Evolutionary conservation across 75 land plant genomes (phyloP).

Genomic region (Cryptomeria japonica): DNA sequence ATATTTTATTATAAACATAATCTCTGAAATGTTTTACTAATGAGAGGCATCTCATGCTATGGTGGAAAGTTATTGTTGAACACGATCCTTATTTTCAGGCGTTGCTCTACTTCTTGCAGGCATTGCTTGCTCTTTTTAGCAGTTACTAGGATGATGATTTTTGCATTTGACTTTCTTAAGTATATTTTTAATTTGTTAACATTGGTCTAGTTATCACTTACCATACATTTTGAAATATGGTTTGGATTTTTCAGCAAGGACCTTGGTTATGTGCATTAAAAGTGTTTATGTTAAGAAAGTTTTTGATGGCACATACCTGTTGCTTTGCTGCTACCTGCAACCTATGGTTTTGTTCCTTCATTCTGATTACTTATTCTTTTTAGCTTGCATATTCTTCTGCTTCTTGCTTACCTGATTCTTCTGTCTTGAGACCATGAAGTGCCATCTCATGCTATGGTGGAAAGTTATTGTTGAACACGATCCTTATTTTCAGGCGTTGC

Average conservation of each 20-base stretch:
- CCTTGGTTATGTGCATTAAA: background rate
- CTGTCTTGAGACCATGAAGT: too few species aligned
- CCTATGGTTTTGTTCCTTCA: too few species aligned
- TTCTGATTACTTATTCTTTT: too few species aligned
- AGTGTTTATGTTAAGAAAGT: background rate
- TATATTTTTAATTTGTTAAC: background rate
- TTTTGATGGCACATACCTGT: background rate
- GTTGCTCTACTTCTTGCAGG: background rate
- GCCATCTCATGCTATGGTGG: background rate
- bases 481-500: background rate
- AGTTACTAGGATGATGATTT: background rate
- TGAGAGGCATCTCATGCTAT: background rate
- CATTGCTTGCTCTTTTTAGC: background rate
- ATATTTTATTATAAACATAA: too few species aligned
- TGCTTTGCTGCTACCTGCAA: background rate
- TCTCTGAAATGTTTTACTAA: background rate
- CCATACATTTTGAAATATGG: background rate
- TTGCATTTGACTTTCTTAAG: background rate
- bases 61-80: background rate
- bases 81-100: background rate
- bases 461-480: background rate
- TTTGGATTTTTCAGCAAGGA: background rate
- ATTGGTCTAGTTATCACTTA: background rate
- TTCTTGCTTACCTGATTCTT: too few species aligned
- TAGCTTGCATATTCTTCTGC: too few species aligned